Conservation (phyloP, 2,329 filamentous ascomycete genomes). For the Fusarium sp. region DNA sequence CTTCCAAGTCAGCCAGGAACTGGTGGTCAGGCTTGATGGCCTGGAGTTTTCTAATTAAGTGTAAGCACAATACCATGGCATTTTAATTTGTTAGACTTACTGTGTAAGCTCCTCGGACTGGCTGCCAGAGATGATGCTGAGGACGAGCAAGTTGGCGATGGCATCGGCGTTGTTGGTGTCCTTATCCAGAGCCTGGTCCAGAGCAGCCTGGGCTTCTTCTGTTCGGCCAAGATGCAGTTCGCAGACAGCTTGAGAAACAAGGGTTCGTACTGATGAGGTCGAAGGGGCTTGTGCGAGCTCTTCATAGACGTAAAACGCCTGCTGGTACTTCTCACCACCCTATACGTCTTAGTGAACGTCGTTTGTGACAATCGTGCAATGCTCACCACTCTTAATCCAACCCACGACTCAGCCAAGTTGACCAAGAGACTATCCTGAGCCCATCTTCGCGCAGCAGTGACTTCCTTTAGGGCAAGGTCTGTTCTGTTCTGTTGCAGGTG, state of each 20-base stretch:
- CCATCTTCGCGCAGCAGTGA: conserved; percentile 87
- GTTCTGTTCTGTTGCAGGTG: conserved; percentile 91
- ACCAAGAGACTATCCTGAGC: conserved; percentile 94
- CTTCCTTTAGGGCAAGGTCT: conserved; percentile 92
- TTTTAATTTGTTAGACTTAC: conserved; percentile 60
- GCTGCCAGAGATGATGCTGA: conserved; percentile 83
- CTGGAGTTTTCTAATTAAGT: conserved; percentile 64
- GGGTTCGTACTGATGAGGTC: conserved; percentile 79
- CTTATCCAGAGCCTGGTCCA: conserved; percentile 83
- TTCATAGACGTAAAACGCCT: conserved; percentile 97
- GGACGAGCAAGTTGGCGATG: conserved; percentile 85
- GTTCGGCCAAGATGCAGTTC: conserved; percentile 90
- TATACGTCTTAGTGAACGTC: conserved; percentile 56
- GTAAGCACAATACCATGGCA: conserved; percentile 42
- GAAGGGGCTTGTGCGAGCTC: conserved; percentile 91
- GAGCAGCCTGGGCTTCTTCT: conserved; percentile 88
- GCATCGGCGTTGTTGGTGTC: conserved; percentile 79
- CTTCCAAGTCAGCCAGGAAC: conserved; percentile 79
- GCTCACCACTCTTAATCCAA: conserved; percentile 84
- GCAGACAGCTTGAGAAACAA: conserved; percentile 89
- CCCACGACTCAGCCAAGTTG: conserved; percentile 96
- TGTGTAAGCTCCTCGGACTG: conserved; percentile 71
- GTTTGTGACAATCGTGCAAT: not conserved
- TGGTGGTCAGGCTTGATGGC: conserved; percentile 75
- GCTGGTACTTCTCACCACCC: conserved; percentile 96